Evolutionary conservation across 2,329 filamentous ascomycete genomes (phyloP).

Genomic region (Incumbomyces lentus): DNA sequence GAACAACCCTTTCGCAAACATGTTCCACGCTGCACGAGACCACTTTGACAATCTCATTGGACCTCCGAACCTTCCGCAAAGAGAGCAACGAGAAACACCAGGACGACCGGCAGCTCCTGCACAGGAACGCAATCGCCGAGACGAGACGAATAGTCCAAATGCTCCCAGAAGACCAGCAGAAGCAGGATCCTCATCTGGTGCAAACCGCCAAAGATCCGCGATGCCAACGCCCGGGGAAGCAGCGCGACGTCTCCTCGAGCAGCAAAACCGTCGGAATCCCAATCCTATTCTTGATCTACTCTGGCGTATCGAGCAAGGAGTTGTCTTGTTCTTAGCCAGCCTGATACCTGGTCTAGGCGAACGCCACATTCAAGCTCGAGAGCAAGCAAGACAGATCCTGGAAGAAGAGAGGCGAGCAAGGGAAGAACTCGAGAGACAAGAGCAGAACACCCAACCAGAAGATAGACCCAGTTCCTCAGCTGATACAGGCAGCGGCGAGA

Average conservation of each 20-base stretch:
- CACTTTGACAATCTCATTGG: constrained; percentile 35
- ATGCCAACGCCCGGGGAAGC: constrained; percentile 18
- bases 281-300: constrained; percentile 13
- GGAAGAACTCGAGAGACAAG: constrained; percentile 5
- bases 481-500: neutral
- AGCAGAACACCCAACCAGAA: neutral
- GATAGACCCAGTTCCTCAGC: neutral
- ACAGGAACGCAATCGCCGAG: neutral
- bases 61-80: constrained; percentile 7
- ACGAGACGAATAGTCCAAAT: neutral
- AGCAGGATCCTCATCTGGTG: neutral
- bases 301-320: constrained; percentile 39
- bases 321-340: constrained; percentile 54
- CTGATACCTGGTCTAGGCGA: constrained; percentile 54
- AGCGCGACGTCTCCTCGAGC: constrained; percentile 17
- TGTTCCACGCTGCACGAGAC: constrained; percentile 31
- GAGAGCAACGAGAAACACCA: neutral
- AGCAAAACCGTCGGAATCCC: constrained; percentile 14
- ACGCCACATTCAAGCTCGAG: constrained; percentile 46
- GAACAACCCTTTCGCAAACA: constrained; percentile 28
- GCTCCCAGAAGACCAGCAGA: neutral
- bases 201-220: neutral
- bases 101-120: neutral
- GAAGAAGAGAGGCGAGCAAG: constrained; percentile 15
- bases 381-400: constrained; percentile 34